A percentile compares a stretch with the other conserved stretches of the same genome.
phyloP scores from a whole-genome alignment of 1,139 yeast genomes.

The Oligophagozyma castellii region DNA sequence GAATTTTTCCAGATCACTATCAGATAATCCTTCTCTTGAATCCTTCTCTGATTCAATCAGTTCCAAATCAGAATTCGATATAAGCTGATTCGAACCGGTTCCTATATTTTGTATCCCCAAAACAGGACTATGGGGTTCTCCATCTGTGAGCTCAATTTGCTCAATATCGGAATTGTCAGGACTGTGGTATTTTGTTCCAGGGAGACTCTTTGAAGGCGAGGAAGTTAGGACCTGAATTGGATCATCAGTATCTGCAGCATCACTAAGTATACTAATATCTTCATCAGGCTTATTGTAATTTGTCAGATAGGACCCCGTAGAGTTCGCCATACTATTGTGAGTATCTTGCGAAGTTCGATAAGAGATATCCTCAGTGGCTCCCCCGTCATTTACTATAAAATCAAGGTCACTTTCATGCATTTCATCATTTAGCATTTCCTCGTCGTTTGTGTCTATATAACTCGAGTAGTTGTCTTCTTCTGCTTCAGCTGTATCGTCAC shows the following conservation, averaged over 20 bases:
- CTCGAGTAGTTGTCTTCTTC: slow-evolving; percentile 22
- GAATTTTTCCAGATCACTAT: slow-evolving; percentile 22
- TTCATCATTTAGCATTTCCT: slow-evolving; percentile 13
- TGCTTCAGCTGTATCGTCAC: slow-evolving; percentile 20
- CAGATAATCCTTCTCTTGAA: slow-evolving; percentile 12
- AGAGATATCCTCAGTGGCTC: too few relatives aligned
- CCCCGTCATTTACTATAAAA: slow-evolving; percentile 18
- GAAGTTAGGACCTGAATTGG: slow-evolving; percentile 4
- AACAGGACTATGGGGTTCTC: slow-evolving; percentile 6
- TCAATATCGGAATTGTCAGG: slow-evolving; percentile 4
- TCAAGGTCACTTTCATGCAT: slow-evolving; percentile 20
- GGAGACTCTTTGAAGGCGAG: slow-evolving; percentile 8
- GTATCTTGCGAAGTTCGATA: too few relatives aligned
- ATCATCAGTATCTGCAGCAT: not conserved
- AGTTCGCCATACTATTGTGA: not conserved
- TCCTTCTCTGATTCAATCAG: slow-evolving; percentile 8
- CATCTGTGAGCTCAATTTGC: slow-evolving; percentile 13
- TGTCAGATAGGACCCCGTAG: not conserved
- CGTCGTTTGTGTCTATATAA: slow-evolving; percentile 19
- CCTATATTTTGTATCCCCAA: slow-evolving; percentile 4
- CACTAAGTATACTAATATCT: not conserved
- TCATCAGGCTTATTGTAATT: not conserved
- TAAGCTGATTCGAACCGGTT: slow-evolving; percentile 3
- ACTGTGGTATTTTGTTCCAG: not conserved
- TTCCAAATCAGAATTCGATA: slow-evolving; percentile 14